Evolutionary conservation across 805 yeast genomes (phyloP).

Genomic region (Sporopachydermia lactativora): DNA sequence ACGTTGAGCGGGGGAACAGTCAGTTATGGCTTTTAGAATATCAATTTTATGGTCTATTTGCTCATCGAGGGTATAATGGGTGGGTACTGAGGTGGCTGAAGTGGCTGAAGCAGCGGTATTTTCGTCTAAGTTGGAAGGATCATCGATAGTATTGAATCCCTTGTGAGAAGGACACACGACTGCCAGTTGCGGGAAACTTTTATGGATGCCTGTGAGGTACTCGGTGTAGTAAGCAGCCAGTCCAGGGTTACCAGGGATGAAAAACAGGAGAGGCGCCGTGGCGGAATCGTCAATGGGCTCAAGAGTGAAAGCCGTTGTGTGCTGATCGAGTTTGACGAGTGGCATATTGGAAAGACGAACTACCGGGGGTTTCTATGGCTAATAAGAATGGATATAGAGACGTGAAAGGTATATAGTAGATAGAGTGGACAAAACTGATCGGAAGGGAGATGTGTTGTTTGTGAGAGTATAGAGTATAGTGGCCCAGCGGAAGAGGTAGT

Average conservation of each 20-base stretch:
- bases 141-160: slow-evolving; percentile 28
- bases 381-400: too few species aligned
- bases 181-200: slow-evolving; percentile 30
- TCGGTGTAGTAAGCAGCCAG: slow-evolving; percentile 47
- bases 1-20: slow-evolving; percentile 12
- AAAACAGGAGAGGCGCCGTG: slow-evolving; percentile 28
- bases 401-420: too few species aligned
- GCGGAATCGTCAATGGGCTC: background rate
- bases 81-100: too few species aligned
- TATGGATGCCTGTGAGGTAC: slow-evolving; percentile 32
- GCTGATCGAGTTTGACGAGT: background rate
- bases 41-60: slow-evolving; percentile 46
- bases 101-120: too few species aligned
- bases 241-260: slow-evolving; percentile 75
- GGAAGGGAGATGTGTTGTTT: too few species aligned
- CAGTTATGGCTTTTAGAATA: slow-evolving; percentile 25
- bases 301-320: background rate
- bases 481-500: too few species aligned
- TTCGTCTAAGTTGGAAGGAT: slow-evolving; percentile 6
- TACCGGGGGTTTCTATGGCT: too few species aligned
- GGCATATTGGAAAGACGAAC: background rate
- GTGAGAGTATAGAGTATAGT: too few species aligned
- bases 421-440: too few species aligned
- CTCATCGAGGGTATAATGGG: slow-evolving; percentile 31
- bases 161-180: slow-evolving; percentile 50